Conservation (phyloP, 805 yeast genomes). For the Komagataella pseudopastoris region DNA sequence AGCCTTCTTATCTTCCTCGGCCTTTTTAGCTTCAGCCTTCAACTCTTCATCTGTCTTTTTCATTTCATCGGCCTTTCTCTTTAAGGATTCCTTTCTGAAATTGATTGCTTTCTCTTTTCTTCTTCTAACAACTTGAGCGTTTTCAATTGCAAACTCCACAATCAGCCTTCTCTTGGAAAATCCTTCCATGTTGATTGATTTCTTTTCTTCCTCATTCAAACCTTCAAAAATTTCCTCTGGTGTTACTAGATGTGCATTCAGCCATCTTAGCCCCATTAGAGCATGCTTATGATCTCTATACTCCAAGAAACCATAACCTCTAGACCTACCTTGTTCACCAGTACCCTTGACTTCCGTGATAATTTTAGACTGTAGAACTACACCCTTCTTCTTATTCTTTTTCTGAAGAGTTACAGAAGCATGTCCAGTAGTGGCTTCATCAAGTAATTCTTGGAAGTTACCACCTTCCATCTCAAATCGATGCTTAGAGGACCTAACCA, state of each 20-base stretch:
- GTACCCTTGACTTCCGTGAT: constrained; percentile 86
- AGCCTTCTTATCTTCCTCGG: constrained; percentile 3
- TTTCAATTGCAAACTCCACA: constrained; percentile 93
- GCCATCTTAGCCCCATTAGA: constrained; percentile 92
- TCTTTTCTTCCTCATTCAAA: constrained; percentile 54
- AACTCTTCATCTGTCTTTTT: constrained; percentile 8
- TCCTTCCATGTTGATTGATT: constrained; percentile 38
- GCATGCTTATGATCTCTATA: constrained; percentile 87
- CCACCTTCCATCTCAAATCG: constrained; percentile 26
- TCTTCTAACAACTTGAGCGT: constrained; percentile 86
- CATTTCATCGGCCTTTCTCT: constrained; percentile 14
- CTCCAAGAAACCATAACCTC: constrained; percentile 96
- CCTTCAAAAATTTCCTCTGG: constrained; percentile 58
- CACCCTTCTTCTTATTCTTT: constrained; percentile 69
- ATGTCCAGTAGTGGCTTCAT: constrained; percentile 19
- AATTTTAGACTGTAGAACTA: constrained; percentile 86
- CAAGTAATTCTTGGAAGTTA: constrained; percentile 15
- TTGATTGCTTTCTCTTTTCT: constrained; percentile 27
- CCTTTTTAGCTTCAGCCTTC: constrained; percentile 1
- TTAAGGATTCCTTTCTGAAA: constrained; percentile 3
- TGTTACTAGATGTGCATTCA: constrained; percentile 83
- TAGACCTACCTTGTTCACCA: constrained; percentile 77
- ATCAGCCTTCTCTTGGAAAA: constrained; percentile 60
- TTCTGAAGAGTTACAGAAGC: constrained; percentile 13
- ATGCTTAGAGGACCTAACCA: constrained; percentile 61